These are phyloP conservation scores for Senecio squalidus DNA, from an alignment of 140 eudicot genomes.

Conservation along the genomic window DNA sequence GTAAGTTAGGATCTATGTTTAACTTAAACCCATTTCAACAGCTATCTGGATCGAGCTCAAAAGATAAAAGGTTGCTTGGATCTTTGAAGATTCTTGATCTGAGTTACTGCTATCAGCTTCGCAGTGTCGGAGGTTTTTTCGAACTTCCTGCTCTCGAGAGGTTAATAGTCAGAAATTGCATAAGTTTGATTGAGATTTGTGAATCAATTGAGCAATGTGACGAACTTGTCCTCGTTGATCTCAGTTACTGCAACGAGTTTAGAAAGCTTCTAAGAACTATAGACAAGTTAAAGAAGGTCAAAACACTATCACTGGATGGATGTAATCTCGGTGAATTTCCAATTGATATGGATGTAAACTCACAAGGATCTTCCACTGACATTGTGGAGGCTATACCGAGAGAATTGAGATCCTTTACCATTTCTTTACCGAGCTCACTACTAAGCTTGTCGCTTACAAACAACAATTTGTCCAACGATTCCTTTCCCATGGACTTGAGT, in stretches of 20 bases:
- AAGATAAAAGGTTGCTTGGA: neutral
- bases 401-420: neutral
- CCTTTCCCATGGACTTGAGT: neutral
- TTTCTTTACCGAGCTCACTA: neutral
- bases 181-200: too few relatives aligned
- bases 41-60: neutral
- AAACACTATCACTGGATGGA: constrained; percentile 6
- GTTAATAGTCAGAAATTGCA: constrained; percentile 2
- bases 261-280: neutral
- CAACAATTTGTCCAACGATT: constrained; percentile 4
- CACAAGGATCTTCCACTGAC: too few relatives aligned
- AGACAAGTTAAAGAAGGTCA: too few relatives aligned
- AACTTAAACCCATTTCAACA: neutral
- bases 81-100: neutral
- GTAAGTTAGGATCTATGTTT: neutral
- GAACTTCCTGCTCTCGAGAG: constrained; percentile 10
- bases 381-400: too few relatives aligned
- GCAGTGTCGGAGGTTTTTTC: neutral
- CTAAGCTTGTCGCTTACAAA: neutral
- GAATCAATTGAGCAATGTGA: too few relatives aligned
- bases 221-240: too few relatives aligned
- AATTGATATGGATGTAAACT: too few relatives aligned
- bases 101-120: neutral
- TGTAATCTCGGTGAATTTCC: neutral
- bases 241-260: too few relatives aligned